Base-by-base conservation (phyloP, 2,329 filamentous ascomycete species). In the Aspergillus sp. region DNA sequence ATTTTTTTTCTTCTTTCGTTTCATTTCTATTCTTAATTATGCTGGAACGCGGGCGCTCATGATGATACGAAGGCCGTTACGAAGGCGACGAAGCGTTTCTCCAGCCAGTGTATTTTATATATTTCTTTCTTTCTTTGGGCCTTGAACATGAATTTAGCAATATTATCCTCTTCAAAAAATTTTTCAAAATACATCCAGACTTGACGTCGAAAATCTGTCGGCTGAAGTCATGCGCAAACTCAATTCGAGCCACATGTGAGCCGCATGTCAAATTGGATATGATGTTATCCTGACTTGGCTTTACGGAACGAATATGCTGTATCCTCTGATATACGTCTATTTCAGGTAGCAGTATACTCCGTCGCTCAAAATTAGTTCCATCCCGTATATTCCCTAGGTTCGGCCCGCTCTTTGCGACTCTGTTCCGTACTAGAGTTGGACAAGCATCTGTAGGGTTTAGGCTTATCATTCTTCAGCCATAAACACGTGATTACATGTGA, bases 71-170 rank as follows among this genome's bases (percentile, higher is more conserved):
- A 49, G 46, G 47, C 39, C 47, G 47, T 49, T 23, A 49, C 32
- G 47, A 49, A 46, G n/a, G 47, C 47, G 43, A 49, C 46, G 41
- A 49, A 44, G 41, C 41, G 41, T 12, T 43, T 27, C 32, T 17
- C 13, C 33, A 45, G 10, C 17, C 19, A 13, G 23, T 39, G 35
- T 37, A 45, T 45, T 45, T 25, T 44, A 30, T 15, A 25, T 25
- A 15, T 30, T 30, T 27, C 7, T 10, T 27, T 27, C 7, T 10
- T 27, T 10, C 25, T 30, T 30, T 30, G 25, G 25, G 25, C 4
- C 25, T 12, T 30, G 25, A 30, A 30, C 12, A 19, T 37, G 33
- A 10, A 17, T 37, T 17, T 37, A 37, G 5, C n/a, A 39, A 17
- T 2, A 10, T 22, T 39, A 37, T n/a, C 33, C 33, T 37, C 33